Base-by-base conservation (phyloP, 805 yeast genomes). In the Zygoascus biomembranicola region DNA sequence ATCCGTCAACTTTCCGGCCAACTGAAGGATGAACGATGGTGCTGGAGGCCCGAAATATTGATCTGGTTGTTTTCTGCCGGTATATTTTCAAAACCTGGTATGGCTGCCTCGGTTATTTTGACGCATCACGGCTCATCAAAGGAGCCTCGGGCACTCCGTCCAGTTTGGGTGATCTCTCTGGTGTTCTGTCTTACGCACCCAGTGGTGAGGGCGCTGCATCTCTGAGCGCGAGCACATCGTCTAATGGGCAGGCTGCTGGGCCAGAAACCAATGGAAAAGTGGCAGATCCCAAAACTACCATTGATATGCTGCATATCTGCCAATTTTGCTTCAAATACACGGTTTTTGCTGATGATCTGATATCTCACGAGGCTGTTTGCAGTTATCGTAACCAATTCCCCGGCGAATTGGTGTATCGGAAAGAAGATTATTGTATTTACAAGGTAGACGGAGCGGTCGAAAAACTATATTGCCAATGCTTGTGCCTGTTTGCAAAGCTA, bases 321-420 rank as follows among this genome's bases (percentile, higher is more conserved):
- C 87, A 83, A 46, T 73, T 71, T 51, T 94, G 99, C 68, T 89
- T 94, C 75, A 85, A 87, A 61, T 92, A 92, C 65, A 76, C 95
- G 0, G 77, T 79, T 31, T 61, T 64, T 5, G 66, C 63, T 10
- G 62, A 60, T 0, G 75, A 74, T 2, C 73, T 87, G 66, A 70
- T 66, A 0, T 58, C 59, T 1, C 99, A 94, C 62, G 52, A 51
- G 49, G 44, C 48, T 2, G 11, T 49, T 9, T 69, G 72, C 55
- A 55, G 59, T 10, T 61, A 52, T 51, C 46, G 43, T 16, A 48
- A 50, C 16, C 63, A 55, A 42, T 73, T 67, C 14, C 88, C 86
- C 0, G 99, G 99, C 0, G 77, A 73, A 56, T 71, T 85, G 18
- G 80, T 85, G 58, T 92, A 88, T 65, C 74, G 77, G 43, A 87